These are phyloP conservation scores for Rhytidiadelphus loreus DNA, from an alignment of 225 moss, liverwort and hornwort genomes.

Conservation along the genomic window DNA sequence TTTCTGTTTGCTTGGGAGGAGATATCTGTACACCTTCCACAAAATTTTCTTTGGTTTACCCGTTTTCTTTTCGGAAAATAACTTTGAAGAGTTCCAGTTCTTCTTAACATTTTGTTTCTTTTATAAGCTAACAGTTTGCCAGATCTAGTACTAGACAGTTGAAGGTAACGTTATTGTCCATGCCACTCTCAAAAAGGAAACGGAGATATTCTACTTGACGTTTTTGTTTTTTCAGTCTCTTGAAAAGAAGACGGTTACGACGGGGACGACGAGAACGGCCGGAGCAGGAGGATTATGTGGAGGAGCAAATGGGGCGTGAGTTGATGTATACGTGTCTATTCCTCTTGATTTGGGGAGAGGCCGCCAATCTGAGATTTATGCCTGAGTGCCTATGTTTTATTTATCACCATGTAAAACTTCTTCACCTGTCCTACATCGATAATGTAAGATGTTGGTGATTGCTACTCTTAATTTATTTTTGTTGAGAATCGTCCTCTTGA, in stretches of 20 bases:
- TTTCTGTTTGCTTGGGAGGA: background rate
- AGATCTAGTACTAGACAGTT: background rate
- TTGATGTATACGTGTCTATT: conserved; percentile 79
- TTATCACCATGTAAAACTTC: conserved; percentile 65
- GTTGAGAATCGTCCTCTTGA: background rate
- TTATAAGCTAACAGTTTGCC: background rate
- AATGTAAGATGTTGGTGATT: background rate
- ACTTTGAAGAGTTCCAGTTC: background rate
- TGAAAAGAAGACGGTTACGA: conserved; percentile 3
- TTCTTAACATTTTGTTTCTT: background rate
- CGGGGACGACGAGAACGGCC: conserved; percentile 1
- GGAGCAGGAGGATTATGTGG: background rate
- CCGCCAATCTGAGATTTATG: conserved; percentile 93
- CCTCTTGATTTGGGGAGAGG: conserved; percentile 97
- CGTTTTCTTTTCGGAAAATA: background rate
- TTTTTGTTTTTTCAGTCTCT: conserved; percentile 11
- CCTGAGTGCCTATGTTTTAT: conserved; percentile 96
- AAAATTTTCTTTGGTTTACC: background rate
- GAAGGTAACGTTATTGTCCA: background rate
- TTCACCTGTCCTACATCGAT: background rate
- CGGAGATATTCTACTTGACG: background rate
- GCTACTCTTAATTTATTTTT: background rate
- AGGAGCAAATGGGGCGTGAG: conserved; percentile 42
- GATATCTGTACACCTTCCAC: background rate
- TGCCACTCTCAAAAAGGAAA: background rate